These are phyloP conservation scores for Phytophthora crassamura DNA, from an alignment of 352 stramenopile genomes.

Conservation along the genomic window DNA sequence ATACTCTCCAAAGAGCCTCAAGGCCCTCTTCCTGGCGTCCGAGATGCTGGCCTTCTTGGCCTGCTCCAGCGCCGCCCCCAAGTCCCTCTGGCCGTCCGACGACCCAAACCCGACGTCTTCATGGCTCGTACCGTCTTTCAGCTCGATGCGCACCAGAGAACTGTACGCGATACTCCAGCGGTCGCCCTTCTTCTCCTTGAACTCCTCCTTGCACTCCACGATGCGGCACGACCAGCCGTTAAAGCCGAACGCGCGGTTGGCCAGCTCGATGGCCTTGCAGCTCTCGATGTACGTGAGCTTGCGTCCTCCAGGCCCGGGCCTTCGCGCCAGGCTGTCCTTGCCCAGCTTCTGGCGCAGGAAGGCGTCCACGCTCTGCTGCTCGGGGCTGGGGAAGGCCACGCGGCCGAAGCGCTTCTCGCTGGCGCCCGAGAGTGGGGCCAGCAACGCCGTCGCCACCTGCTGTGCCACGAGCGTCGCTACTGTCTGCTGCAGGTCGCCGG, in stretches of 20 bases:
- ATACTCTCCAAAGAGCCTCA: slow-evolving; percentile 88
- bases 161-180: slow-evolving; percentile 83
- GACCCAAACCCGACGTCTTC: slow-evolving; percentile 86
- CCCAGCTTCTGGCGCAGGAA: slow-evolving; percentile 88
- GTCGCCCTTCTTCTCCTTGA: slow-evolving; percentile 72
- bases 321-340: slow-evolving; percentile 71
- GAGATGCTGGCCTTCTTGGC: slow-evolving; percentile 90
- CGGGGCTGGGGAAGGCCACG: slow-evolving; percentile 53
- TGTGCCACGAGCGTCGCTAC: slow-evolving; percentile 49
- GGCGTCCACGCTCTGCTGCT: slow-evolving; percentile 65
- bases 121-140: slow-evolving; percentile 86
- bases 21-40: slow-evolving; percentile 78
- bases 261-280: slow-evolving; percentile 89
- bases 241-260: slow-evolving; percentile 90
- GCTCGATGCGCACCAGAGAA: slow-evolving; percentile 80
- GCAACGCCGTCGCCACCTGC: slow-evolving; percentile 29
- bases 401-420: slow-evolving; percentile 57
- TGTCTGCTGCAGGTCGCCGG: slow-evolving; percentile 48
- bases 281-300: slow-evolving; percentile 90
- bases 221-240: slow-evolving; percentile 89
- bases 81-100: slow-evolving; percentile 77
- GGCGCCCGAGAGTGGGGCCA: slow-evolving; percentile 3
- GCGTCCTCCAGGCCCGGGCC: slow-evolving; percentile 72
- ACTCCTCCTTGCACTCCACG: slow-evolving; percentile 88
- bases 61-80: slow-evolving; percentile 80